Base-by-base conservation (phyloP, 345 rosid species). In the Citrus australasica region DNA sequence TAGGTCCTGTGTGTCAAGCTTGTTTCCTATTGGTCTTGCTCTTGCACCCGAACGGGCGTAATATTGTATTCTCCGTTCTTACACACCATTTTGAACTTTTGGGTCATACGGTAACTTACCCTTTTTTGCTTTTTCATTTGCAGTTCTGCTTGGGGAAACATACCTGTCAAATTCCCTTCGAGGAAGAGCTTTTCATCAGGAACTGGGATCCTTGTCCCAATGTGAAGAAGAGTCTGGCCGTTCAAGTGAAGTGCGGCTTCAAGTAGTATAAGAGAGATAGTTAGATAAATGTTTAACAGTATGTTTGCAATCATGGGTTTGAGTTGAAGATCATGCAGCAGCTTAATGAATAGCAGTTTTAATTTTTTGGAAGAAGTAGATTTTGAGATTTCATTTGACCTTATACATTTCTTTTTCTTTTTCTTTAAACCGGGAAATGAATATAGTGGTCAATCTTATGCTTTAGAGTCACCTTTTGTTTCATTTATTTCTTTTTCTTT, bases 91-190 rank as follows among this genome's bases (percentile, higher is more conserved):
- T 46, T 46, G 17, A 46, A 3, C 16, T 46, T 46, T 42, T 42
- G 16, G 51, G 14, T 42, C 16, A 9, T 9, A 40, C 1, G 48
- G 13, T 42, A 42, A 42, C 16, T 42, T 42, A 42, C 48, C 48
- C 48, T 0, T 10, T 42, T 10, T 46, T 3, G 51, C 51, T 13
- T 46, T 53, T 69, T 53, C 35, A 42, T 75, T 70, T 73, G 81
- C 89, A 92, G 88, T 53, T 58, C 17, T 94, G 98, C 84, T 24
- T 93, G 69, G 97, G 98, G 9, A 91, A 93, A 78, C 55, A 66
- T 9, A 51, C 38, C 14, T 94, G 98, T 79, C 71, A 61, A 2
- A 79, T 94, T 19, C 97, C 93, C 1, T 33, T 90, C 30, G 86
- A 91, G 16, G 82, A 79, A 30, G 78, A 53, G 25, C 35, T 76